phyloP scores from a whole-genome alignment of 352 stramenopile species.

The Phytophthora megakarya region DNA sequence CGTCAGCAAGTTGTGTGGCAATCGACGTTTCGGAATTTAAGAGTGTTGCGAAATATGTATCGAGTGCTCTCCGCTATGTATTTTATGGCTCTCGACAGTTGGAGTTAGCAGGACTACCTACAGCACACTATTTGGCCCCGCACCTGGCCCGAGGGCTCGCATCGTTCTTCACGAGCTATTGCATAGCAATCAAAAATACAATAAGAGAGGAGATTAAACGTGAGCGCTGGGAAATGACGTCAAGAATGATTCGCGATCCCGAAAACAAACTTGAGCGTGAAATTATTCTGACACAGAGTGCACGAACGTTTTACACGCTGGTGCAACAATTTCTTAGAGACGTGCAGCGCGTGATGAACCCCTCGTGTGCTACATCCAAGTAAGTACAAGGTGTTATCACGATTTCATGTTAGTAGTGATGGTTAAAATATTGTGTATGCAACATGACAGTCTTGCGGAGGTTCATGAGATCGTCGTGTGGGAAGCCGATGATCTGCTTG shows the following conservation, averaged over 20 bases:
- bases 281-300: constrained; percentile 84
- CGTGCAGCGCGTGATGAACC: constrained; percentile 76
- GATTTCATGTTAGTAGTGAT: not conserved
- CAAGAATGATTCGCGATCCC: constrained; percentile 70
- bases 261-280: constrained; percentile 71
- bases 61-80: constrained; percentile 72
- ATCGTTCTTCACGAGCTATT: constrained; percentile 68
- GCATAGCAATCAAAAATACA: constrained; percentile 66
- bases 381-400: constrained; percentile 19
- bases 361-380: constrained; percentile 79
- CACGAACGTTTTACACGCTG: constrained; percentile 76
- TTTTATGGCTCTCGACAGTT: constrained; percentile 84
- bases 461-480: constrained; percentile 64
- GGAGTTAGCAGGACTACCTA: constrained; percentile 76
- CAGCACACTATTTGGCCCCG: constrained; percentile 71
- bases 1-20: constrained; percentile 38
- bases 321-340: constrained; percentile 84
- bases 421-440: constrained; percentile 10
- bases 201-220: constrained; percentile 81
- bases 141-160: constrained; percentile 64
- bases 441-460: constrained; percentile 48
- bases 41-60: constrained; percentile 76
- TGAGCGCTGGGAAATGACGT: constrained; percentile 81
- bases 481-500: constrained; percentile 64
- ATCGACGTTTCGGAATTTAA: constrained; percentile 83